A percentile compares a stretch with the other conserved stretches of the same genome.
These are phyloP conservation scores for Plectranthus barbatus DNA, from an alignment of 257 asterid genomes.

Conservation along the genomic window DNA sequence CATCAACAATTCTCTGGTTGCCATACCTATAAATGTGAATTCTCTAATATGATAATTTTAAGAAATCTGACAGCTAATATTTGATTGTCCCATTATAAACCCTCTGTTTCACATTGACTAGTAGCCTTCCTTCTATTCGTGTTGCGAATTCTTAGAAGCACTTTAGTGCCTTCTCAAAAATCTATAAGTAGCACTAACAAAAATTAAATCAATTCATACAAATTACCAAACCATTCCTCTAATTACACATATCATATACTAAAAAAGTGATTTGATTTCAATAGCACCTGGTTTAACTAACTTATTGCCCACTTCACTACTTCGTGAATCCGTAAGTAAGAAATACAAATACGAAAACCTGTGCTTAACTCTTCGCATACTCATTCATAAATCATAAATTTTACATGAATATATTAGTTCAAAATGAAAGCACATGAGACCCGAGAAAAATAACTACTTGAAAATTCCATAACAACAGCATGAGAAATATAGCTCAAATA, in stretches of 20 bases:
- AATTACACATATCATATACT: not conserved
- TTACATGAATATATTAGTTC: not conserved
- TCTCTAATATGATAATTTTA: not conserved
- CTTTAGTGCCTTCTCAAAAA: not conserved
- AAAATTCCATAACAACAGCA: not conserved
- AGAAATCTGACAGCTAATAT: not conserved
- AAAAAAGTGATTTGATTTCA: not conserved
- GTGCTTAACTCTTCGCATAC: not conserved
- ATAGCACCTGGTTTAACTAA: not conserved
- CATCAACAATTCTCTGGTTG: not conserved
- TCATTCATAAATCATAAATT: not conserved
- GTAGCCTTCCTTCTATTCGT: not conserved
- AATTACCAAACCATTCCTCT: not conserved
- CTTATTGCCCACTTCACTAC: not conserved
- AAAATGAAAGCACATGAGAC: not conserved
- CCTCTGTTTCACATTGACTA: not conserved
- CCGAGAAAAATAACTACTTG: not conserved
- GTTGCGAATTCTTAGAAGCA: conserved; percentile 2
- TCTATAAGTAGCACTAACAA: not conserved
- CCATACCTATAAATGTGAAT: not conserved
- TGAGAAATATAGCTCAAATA: not conserved
- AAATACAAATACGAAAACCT: not conserved
- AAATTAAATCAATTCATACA: not conserved
- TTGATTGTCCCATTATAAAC: not conserved
- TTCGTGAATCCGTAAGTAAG: not conserved